These are phyloP conservation scores for Chaetomium tenue DNA, from an alignment of 495 filamentous ascomycete genomes.

Conservation along the genomic window DNA sequence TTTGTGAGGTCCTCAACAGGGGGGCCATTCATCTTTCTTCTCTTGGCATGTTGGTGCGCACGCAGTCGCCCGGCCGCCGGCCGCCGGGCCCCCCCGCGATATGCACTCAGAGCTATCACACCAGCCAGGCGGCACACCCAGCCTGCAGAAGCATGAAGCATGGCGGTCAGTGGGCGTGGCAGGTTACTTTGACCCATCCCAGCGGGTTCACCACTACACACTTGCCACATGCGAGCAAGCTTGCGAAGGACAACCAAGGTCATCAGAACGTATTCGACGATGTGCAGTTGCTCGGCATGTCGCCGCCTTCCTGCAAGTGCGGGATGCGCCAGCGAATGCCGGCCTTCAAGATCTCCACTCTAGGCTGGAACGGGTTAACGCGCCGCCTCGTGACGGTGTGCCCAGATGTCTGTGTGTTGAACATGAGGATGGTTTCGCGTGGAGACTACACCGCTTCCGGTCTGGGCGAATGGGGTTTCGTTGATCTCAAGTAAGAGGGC, in stretches of 20 bases:
- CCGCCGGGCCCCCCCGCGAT: not conserved
- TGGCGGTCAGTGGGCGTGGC: no score
- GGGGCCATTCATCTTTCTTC: not conserved
- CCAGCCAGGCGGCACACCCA: no score
- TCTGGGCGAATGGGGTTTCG: not conserved
- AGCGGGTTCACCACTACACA: not conserved
- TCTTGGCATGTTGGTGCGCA: no score
- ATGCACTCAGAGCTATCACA: not conserved
- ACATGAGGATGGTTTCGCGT: not conserved
- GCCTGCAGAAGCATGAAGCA: no score
- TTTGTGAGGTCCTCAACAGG: not conserved
- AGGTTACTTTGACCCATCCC: not conserved
- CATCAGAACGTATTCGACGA: not conserved
- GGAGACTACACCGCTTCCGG: not conserved
- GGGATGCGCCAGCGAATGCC: conserved; percentile 14
- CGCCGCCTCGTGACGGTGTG: conserved; percentile 1
- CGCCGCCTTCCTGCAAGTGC: conserved; percentile 6
- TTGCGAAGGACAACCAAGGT: not conserved
- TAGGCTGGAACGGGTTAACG: not conserved
- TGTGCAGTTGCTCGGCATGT: not conserved
- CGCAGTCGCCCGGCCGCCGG: not conserved
- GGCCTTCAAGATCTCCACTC: not conserved
- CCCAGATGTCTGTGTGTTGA: conserved; percentile 9
- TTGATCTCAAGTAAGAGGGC: not conserved
- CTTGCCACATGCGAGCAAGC: conserved; percentile 1